Evolutionary conservation across 495 filamentous ascomycete genomes (phyloP), one percentile per base, ranked within the genome.

Genomic region (Neurospora sp.): DNA sequence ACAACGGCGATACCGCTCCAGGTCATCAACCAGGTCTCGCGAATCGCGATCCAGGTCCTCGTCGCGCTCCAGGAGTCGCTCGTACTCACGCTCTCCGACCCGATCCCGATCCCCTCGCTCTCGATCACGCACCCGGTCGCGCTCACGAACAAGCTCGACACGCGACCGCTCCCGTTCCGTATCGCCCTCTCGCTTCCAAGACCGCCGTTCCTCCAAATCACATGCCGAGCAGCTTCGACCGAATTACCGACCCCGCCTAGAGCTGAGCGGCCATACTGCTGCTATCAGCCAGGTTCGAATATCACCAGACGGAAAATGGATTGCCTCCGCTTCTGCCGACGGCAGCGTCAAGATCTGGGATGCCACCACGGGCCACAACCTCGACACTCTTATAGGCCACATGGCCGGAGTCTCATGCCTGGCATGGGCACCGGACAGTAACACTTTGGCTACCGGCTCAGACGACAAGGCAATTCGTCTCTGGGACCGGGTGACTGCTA

Each of bases 391-490:
- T n/a, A 91, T 96, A 77, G 96, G 94, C 37, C 96, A 99, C 83
- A 87, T 97, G 74, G 94, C 96, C 1, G 96, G 96, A 74, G 88
- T 99, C 14, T 95, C 92, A 0, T 93, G 93, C 37, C 85, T 99
- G 31, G 90, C 94, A 39, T 99, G 96, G 96, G 88, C 90, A 69
- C 95, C 96, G 2, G 94, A 97, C 81, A 93, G 91, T 46, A 87
- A 90, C 76, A 92, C 90, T 3, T 86, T 99, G 66, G 96, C 94
- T 0, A 94, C 94, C 20, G 96, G 96, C 11, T 94, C 92, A 37
- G 96, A 99, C 81, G 96, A 99, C 85, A 99, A 98, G 80, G 90
- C 92, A 0, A 98, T 99, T 73, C 89, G 96, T 2, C 85, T 98
- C 5, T 99, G 96, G 96, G 92, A 97, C 80, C 86, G 93, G 20